These are phyloP conservation scores for Saccharomycopsis lassenensis DNA, from an alignment of 805 yeast genomes.

Conservation along the genomic window DNA sequence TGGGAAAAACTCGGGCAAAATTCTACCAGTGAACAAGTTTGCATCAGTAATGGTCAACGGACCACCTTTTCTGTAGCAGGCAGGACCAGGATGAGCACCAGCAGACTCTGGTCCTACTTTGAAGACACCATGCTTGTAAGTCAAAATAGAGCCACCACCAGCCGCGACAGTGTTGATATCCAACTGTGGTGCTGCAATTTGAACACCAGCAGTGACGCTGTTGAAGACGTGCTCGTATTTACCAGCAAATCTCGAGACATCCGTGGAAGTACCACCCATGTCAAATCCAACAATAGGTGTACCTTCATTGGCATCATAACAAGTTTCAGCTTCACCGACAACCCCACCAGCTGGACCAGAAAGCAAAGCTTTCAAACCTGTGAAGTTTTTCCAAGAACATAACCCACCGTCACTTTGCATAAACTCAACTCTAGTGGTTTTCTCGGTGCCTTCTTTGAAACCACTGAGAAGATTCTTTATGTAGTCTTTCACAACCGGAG, in stretches of 20 bases:
- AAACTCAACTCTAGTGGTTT: constrained; percentile 39
- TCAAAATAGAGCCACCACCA: constrained; percentile 28
- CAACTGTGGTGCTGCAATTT: constrained; percentile 31
- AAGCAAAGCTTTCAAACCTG: constrained; percentile 41
- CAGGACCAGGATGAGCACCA: constrained; percentile 38
- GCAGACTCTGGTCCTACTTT: constrained; percentile 40
- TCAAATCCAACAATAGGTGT: constrained; percentile 19
- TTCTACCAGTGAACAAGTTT: constrained; percentile 32
- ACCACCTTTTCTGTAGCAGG: constrained; percentile 38
- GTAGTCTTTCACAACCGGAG: constrained; percentile 33
- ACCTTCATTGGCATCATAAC: constrained; percentile 28
- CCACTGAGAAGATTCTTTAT: constrained; percentile 17
- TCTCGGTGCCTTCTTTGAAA: constrained; percentile 9
- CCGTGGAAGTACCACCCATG: constrained; percentile 34
- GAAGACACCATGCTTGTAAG: constrained; percentile 28
- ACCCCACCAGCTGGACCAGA: constrained; percentile 59
- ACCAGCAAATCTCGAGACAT: constrained; percentile 28
- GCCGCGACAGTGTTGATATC: constrained; percentile 31
- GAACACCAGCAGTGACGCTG: constrained; percentile 33
- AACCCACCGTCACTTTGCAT: constrained; percentile 54
- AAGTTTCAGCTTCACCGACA: constrained; percentile 45
- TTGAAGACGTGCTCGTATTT: too few relatives aligned
- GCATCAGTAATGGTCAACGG: constrained; percentile 39
- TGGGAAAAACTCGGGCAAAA: constrained; percentile 32
- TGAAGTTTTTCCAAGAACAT: constrained; percentile 39